These are phyloP conservation scores for Scytalidium lignicola DNA, from an alignment of 2,329 filamentous ascomycete genomes.

Conservation along the genomic window DNA sequence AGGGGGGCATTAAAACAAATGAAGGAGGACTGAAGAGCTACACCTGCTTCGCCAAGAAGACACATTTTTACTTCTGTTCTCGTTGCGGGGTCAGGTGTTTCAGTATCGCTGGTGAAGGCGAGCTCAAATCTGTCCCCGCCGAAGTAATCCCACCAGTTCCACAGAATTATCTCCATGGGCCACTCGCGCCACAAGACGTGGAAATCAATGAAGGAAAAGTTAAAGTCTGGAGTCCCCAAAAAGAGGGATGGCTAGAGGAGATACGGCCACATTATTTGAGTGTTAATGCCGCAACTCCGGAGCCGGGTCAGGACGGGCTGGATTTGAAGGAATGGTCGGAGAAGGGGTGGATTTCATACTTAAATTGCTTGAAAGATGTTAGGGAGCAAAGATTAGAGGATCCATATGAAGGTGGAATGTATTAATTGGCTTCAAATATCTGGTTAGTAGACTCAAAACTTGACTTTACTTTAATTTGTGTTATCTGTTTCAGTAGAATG, in stretches of 20 bases:
- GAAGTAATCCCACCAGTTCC: background rate
- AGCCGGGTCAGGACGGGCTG: conserved; percentile 32
- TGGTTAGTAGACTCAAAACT: no score
- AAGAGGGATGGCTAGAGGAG: conserved; percentile 22
- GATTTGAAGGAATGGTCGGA: conserved; percentile 33
- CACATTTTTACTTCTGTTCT: conserved; percentile 42
- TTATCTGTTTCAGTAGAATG: no score
- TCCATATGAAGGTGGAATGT: conserved; percentile 22
- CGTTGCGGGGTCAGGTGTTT: conserved; percentile 41
- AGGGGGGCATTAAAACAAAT: conserved; percentile 18
- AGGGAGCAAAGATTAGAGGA: conserved; percentile 10
- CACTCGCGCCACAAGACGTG: conserved; percentile 1
- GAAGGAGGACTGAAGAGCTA: conserved; percentile 37
- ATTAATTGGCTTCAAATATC: conserved; percentile 9
- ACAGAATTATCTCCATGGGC: background rate
- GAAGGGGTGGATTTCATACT: conserved; percentile 27
- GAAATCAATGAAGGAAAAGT: conserved; percentile 9
- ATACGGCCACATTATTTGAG: conserved; percentile 27
- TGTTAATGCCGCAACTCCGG: conserved; percentile 34
- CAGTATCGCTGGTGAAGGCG: conserved; percentile 31
- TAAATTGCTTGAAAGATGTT: conserved; percentile 13
- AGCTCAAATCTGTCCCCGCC: conserved; percentile 10
- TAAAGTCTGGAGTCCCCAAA: conserved; percentile 27
- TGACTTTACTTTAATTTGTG: no score
- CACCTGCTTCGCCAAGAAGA: conserved; percentile 23